phyloP scores from a whole-genome alignment of 75 land plant species.

The Picea sitchensis region DNA sequence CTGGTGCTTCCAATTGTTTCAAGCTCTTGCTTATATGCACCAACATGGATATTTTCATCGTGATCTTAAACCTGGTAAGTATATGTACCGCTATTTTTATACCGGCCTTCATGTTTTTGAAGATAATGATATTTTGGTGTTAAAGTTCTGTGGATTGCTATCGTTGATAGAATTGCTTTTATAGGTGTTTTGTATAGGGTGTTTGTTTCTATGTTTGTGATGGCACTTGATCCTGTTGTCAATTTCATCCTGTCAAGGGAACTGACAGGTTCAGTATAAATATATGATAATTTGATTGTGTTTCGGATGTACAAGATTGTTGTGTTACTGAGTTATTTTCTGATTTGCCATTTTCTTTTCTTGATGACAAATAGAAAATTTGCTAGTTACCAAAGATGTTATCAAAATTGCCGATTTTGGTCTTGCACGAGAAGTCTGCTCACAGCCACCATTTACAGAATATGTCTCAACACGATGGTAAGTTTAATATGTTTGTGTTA shows the following conservation, averaged over 20 bases:
- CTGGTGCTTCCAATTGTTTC: conserved; percentile 44
- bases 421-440: conserved; percentile 85
- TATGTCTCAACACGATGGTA: conserved; percentile 99
- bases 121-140: background rate
- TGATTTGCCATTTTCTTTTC: background rate
- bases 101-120: background rate
- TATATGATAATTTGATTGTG: background rate
- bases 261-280: background rate
- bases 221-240: background rate
- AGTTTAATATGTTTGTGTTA: background rate
- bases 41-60: conserved; percentile 38
- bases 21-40: conserved; percentile 46
- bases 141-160: background rate
- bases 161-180: background rate
- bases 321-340: background rate
- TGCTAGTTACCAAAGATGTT: conserved; percentile 80
- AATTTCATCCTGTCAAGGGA: too few relatives aligned
- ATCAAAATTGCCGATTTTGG: conserved; percentile 99
- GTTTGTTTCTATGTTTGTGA: background rate
- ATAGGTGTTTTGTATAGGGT: background rate
- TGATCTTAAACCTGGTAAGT: conserved; percentile 45
- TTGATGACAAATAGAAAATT: conserved; percentile 58
- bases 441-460: conserved; percentile 86
- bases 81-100: background rate
- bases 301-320: background rate